Evolutionary conservation across 257 asterid species (phyloP).

Genomic region (Solanum microdontum): DNA sequence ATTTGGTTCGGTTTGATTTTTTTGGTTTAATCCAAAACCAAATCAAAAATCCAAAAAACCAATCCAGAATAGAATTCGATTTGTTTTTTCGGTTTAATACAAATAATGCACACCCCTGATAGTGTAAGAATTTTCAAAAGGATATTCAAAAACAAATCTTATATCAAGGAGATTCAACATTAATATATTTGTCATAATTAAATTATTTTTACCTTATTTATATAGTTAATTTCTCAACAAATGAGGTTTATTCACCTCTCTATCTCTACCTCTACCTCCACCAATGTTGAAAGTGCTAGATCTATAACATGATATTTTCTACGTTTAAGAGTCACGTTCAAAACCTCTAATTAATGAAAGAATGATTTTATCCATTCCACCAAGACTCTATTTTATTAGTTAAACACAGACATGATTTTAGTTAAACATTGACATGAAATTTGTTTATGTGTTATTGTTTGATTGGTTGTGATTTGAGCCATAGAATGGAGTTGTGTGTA

Average conservation of each 20-base stretch:
- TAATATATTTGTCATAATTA: background rate
- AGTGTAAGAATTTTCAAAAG: background rate
- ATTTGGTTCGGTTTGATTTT: background rate
- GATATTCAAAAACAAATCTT: background rate
- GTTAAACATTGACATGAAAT: background rate
- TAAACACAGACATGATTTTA: background rate
- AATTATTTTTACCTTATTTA: background rate
- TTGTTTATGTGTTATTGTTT: background rate
- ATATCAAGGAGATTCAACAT: background rate
- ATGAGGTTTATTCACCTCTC: background rate
- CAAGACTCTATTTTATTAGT: background rate
- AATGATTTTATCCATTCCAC: background rate
- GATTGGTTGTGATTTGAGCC: background rate
- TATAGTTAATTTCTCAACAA: background rate
- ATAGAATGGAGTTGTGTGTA: background rate
- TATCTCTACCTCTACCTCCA: background rate
- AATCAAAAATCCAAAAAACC: too few species aligned
- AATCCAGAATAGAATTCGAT: too few species aligned
- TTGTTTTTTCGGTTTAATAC: too few species aligned
- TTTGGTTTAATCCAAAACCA: too few species aligned
- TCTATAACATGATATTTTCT: background rate
- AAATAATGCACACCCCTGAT: too few species aligned
- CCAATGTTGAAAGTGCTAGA: background rate
- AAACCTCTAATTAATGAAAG: background rate
- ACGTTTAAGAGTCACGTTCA: rapidly evolving